A percentile compares a stretch with the other conserved stretches of the same genome.
Evolutionary conservation across 257 asterid genomes (phyloP).

Genomic region (Vinca minor): DNA sequence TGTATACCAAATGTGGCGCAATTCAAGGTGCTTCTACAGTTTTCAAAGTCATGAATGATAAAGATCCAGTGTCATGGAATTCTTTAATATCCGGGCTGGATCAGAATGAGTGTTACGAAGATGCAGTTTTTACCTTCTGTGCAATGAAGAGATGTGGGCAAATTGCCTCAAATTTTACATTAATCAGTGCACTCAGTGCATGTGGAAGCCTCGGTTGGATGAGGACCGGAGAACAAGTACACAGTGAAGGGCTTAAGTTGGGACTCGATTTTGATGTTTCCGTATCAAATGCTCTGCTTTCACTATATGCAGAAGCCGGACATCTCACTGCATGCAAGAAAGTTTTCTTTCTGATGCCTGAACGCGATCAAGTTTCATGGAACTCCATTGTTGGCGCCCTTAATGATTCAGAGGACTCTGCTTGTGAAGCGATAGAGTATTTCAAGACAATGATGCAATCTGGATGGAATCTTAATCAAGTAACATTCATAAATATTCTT

Average conservation of each 20-base stretch:
- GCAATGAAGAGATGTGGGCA: slow-evolving; percentile 51
- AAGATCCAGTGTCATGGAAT: slow-evolving; percentile 84
- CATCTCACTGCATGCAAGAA: slow-evolving; percentile 46
- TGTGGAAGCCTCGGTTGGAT: slow-evolving; percentile 64
- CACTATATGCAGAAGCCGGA: slow-evolving; percentile 60
- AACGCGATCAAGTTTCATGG: slow-evolving; percentile 72
- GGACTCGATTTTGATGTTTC: slow-evolving; percentile 75
- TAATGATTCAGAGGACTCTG: slow-evolving; percentile 45
- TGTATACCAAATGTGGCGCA: slow-evolving; percentile 84
- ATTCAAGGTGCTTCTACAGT: slow-evolving; percentile 47
- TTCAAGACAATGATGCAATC: slow-evolving; percentile 60
- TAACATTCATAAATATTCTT: slow-evolving; percentile 67
- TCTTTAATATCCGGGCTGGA: slow-evolving; percentile 72
- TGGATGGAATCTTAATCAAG: slow-evolving; percentile 52
- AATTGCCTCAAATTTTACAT: slow-evolving; percentile 59
- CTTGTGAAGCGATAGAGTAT: slow-evolving; percentile 39
- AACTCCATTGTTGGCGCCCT: slow-evolving; percentile 67
- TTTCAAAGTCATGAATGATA: slow-evolving; percentile 45
- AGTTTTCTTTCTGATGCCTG: slow-evolving; percentile 51
- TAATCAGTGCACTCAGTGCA: slow-evolving; percentile 74
- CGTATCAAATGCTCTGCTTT: slow-evolving; percentile 79
- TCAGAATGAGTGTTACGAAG: slow-evolving; percentile 63
- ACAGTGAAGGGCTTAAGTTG: slow-evolving; percentile 53
- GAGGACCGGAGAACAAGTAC: slow-evolving; percentile 61
- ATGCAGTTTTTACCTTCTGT: slow-evolving; percentile 46